Base-by-base conservation (phyloP, 805 yeast species). In the Schizosaccharomyces lindneri region DNA sequence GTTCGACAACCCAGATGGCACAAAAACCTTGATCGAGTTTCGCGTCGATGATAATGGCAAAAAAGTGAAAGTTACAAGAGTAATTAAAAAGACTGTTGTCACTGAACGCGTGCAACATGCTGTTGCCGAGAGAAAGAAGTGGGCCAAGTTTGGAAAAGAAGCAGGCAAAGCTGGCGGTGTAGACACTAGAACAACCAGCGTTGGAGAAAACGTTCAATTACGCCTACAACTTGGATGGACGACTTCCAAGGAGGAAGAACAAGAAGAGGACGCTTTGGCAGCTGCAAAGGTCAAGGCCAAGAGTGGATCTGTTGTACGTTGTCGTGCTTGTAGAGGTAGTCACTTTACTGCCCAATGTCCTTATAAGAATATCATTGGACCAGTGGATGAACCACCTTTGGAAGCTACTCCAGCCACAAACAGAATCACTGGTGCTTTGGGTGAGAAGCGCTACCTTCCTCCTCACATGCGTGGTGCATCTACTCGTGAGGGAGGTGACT, bases 321-420 rank as follows among this genome's bases (percentile, higher is more conserved):
- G 98, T 81, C 86, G 97, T 80, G 75, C 79, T 62, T 93, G 99
- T 84, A 85, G 85, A 64, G 96, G 95, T 70, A 84, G 81, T 67
- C 99, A 93, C 78, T 86, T 83, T 79, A 85, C 97, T 55, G 76
- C 87, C 72, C 83, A 84, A 75, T 93, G 99, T 85, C 98, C 98
- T 65, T 87, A 81, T 80, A 89, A 85, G 76, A 94, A 84, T 68
- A 85, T 93, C 48, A 76, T 90, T 71, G 86, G 83, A 43, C 76
- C 78, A 32, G 77, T 75, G 46, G 73, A 75, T 43, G 66, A 67
- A 41, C 67, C 75, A 59, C 43, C 75, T 48, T 74, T 77, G 43
- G 76, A 79, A 7, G 75, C 66, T 41, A 68, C 65, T 39, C 64
- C 66, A 17, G 51, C 51, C 29, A 62, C 39, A 5, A 65, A 64